Evolutionary conservation across 306 rosid species (phyloP), one percentile per base, ranked within the genome.

Genomic region (Fagus crenata): DNA sequence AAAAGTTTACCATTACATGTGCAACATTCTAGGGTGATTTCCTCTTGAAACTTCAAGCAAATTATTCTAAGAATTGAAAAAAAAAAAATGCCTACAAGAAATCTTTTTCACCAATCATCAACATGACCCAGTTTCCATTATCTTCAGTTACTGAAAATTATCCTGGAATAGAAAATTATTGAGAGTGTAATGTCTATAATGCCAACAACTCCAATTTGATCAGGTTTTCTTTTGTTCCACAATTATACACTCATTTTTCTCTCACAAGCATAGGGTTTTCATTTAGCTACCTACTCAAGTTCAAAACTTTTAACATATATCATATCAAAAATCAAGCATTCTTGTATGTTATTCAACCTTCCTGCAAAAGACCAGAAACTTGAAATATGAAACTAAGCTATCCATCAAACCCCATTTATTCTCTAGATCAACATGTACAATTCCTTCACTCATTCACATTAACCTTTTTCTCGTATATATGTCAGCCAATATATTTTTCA

Each of bases 81-180:
- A 63, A 63, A 63, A 63, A 32, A 63, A 63, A 63, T 35, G 69
- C 41, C 69, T 28, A 63, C 13, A 61, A 35, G 42, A 63, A n/a
- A 59, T 59, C 32, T 59, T 22, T n/a, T 59, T 28, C 65, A 28
- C 65, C 35, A 1, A 59, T 12, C 13, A 59, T 46, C 14, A 46
- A 46, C 2, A 56, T 37, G 70, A 37, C 8, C 70, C 5, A 17
- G n/a, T 9, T 37, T 36, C 37, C 70, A 12, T 37, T 37, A 5
- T 65, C 31, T 6, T 6, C 70, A 37, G 39, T 37, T 65, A 37
- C 15, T 37, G 70, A 17, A 6, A 3, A 41, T 35, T 18, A 11
- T 61, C 33, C 5, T 15, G 36, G 68, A 13, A 1, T 33, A 61
- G 42, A 9, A 61, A 13, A 33, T 61, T 28, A 6, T 5, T 37